Conservation (phyloP, 1,139 yeast species). For the Lodderomyces parapsilosis region DNA sequence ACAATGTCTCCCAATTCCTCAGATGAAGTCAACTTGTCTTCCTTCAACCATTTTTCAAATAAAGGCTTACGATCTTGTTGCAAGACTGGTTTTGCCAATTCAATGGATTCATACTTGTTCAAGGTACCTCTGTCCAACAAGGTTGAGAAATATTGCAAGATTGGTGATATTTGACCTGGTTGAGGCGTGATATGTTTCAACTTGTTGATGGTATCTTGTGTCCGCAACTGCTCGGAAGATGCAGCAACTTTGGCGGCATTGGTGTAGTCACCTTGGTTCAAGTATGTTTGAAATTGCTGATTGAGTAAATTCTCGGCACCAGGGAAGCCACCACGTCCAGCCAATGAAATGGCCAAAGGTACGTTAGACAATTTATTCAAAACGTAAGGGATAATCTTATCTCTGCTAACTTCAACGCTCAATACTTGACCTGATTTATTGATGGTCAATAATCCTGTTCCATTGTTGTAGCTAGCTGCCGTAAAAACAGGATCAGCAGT, state of each 20-base stretch:
- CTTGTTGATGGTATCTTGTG: conserved; percentile 91
- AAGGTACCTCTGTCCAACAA: conserved; percentile 89
- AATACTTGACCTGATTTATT: conserved; percentile 95
- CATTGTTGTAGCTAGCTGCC: conserved; percentile 70
- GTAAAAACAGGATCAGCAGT: conserved; percentile 96
- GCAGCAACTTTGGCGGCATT: conserved; percentile 98
- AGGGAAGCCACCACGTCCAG: conserved; percentile 94
- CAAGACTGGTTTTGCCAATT: conserved; percentile 91
- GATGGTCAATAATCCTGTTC: conserved; percentile 86
- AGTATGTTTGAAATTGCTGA: conserved; percentile 86
- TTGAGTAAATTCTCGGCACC: conserved; percentile 93
- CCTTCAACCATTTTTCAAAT: conserved; percentile 95
- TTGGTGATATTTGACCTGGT: conserved; percentile 94
- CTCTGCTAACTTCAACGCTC: conserved; percentile 85
- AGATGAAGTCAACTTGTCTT: conserved; percentile 87
- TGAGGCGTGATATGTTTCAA: conserved; percentile 91
- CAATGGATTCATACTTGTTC: conserved; percentile 91
- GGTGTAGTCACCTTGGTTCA: conserved; percentile 82
- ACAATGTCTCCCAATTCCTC: conserved; percentile 98
- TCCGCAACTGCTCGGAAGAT: conserved; percentile 88
- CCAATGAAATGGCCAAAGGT: conserved; percentile 80
- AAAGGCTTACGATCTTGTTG: conserved; percentile 94
- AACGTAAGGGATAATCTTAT: conserved; percentile 86
- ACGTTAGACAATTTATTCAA: conserved; percentile 85
- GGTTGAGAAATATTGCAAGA: conserved; percentile 88